These are phyloP conservation scores for Fagopyrum tataricum DNA, from an alignment of 148 eudicot species.

Conservation along the genomic window DNA sequence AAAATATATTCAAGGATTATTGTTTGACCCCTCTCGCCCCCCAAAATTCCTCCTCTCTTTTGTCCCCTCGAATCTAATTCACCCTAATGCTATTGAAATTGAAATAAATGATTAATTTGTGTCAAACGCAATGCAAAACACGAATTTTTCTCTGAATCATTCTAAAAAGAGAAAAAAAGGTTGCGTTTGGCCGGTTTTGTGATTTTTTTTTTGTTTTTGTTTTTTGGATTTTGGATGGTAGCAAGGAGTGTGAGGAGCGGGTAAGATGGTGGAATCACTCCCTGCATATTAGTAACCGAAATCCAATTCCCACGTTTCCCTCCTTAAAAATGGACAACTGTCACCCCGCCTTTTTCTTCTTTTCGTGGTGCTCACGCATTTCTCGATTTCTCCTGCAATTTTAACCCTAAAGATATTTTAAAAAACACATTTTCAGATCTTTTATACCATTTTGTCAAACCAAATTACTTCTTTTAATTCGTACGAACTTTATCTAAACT, in stretches of 20 bases:
- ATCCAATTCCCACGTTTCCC: slow-evolving; percentile 5
- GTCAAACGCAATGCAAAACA: neutral
- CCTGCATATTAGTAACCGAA: slow-evolving; percentile 9
- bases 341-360: neutral
- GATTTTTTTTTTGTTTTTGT: neutral
- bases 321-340: neutral
- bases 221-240: neutral
- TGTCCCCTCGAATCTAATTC: neutral
- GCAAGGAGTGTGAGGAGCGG: neutral
- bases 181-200: slow-evolving; percentile 1
- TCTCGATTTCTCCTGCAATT: neutral
- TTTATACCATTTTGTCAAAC: too few species aligned
- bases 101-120: slow-evolving; percentile 1
- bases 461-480: too few species aligned
- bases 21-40: slow-evolving; percentile 2
- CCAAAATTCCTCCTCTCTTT: neutral
- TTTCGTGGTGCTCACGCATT: slow-evolving; percentile 5
- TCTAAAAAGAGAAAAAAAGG: neutral
- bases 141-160: neutral
- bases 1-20: neutral
- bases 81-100: neutral
- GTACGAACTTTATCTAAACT: too few species aligned
- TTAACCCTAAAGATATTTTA: neutral
- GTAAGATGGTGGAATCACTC: neutral
- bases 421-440: too few species aligned